Evolutionary conservation across 176 grass and related monocot genomes (phyloP).

Genomic region (Puccinellia tenuiflora): DNA sequence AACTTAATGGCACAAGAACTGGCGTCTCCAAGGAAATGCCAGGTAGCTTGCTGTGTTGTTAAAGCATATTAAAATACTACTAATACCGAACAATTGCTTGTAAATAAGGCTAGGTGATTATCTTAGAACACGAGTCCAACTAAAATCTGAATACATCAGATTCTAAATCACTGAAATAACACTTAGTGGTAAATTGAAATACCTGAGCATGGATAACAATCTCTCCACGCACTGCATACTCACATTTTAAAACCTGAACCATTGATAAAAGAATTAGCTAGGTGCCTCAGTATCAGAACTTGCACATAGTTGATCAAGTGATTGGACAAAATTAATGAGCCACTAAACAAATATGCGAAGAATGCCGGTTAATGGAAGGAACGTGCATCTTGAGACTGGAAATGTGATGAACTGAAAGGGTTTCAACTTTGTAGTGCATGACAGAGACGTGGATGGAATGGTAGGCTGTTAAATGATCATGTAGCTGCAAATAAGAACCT

Average conservation of each 20-base stretch:
- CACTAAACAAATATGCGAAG: neutral
- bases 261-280: conserved; percentile 11
- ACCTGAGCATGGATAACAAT: conserved; percentile 95
- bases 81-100: neutral
- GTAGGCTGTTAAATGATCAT: neutral
- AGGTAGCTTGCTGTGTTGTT: neutral
- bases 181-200: conserved; percentile 6
- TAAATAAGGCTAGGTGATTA: neutral
- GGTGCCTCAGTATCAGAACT: conserved; percentile 7
- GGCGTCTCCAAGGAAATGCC: neutral
- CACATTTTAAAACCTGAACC: conserved; percentile 83
- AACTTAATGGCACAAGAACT: neutral
- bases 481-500: conserved; percentile 8
- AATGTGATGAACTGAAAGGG: neutral
- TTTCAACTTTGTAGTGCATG: neutral
- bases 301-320: neutral
- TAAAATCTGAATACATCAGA: neutral
- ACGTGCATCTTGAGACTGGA: neutral
- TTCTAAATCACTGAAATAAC: conserved; percentile 16
- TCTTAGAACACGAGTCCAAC: neutral
- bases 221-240: conserved; percentile 95
- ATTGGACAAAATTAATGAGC: neutral
- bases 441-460: neutral
- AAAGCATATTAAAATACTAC: neutral
- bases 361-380: neutral